Evolutionary conservation across 352 stramenopile species (phyloP).

Genomic region (Phytophthora cajani): DNA sequence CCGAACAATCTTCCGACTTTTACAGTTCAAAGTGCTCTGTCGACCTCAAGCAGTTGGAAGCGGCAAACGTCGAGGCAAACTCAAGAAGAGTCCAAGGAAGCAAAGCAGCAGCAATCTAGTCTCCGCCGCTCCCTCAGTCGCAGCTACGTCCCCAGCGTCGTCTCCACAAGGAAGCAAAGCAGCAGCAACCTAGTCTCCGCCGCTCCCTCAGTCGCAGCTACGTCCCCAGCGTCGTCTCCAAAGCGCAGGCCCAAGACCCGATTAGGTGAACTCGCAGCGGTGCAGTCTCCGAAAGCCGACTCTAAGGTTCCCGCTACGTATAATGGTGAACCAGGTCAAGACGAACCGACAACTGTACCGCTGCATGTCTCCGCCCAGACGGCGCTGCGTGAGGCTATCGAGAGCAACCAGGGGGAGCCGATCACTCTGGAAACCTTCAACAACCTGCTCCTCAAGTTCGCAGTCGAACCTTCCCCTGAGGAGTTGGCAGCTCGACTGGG

Average conservation of each 20-base stretch:
- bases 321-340: neutral
- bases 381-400: constrained; percentile 32
- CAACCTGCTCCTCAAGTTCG: constrained; percentile 49
- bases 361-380: constrained; percentile 25
- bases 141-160: constrained; percentile 4
- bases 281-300: neutral
- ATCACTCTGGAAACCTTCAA: constrained; percentile 67
- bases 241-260: constrained; percentile 44
- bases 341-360: constrained; percentile 4
- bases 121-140: neutral
- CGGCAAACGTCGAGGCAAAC: constrained; percentile 20
- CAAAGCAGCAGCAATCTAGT: constrained; percentile 9
- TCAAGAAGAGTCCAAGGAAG: constrained; percentile 18
- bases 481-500: constrained; percentile 49
- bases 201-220: constrained; percentile 1
- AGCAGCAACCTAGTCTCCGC: constrained; percentile 1
- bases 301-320: neutral
- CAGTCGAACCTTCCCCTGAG: constrained; percentile 26
- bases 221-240: constrained; percentile 16
- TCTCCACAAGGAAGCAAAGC: no score
- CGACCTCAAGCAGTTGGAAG: constrained; percentile 10
- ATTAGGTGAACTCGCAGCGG: constrained; percentile 17
- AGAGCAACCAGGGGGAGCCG: constrained; percentile 39
- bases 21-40: constrained; percentile 48
- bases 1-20: constrained; percentile 52